Conservation (phyloP, 2,329 filamentous ascomycete species). For the Aspergillus tanneri region DNA sequence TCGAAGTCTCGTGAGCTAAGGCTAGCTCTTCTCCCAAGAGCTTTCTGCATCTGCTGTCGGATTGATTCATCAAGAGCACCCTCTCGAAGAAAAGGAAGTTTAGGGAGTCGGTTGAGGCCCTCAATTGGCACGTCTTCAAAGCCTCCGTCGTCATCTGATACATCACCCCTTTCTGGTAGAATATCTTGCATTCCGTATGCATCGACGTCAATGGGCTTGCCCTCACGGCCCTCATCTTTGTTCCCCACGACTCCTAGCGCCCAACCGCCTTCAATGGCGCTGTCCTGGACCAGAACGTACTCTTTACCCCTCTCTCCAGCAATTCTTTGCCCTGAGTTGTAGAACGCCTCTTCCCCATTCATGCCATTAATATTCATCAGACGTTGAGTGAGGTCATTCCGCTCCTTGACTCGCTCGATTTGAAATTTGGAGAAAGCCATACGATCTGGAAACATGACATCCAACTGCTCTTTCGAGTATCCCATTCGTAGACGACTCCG, state of each 20-base stretch:
- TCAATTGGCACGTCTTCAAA: constrained; percentile 94
- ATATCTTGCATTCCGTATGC: constrained; percentile 51
- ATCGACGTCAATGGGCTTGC: constrained; percentile 93
- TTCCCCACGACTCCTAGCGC: constrained; percentile 89
- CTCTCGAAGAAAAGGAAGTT: constrained; percentile 46
- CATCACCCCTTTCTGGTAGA: constrained; percentile 59
- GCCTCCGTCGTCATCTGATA: constrained; percentile 68
- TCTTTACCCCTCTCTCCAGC: constrained; percentile 81
- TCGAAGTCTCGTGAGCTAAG: constrained; percentile 32
- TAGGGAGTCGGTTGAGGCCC: constrained; percentile 80
- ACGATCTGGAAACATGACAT: constrained; percentile 93
- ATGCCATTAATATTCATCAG: constrained; percentile 94
- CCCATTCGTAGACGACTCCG: constrained; percentile 91
- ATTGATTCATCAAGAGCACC: constrained; percentile 40
- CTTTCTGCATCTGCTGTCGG: constrained; percentile 28
- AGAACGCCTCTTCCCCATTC: constrained; percentile 71
- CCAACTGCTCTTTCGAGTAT: constrained; percentile 90
- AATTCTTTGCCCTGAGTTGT: constrained; percentile 57
- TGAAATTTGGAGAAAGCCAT: constrained; percentile 98
- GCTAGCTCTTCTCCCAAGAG: constrained; percentile 35
- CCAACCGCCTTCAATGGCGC: constrained; percentile 93
- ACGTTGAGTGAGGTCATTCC: constrained; percentile 91
- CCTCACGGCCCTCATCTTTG: constrained; percentile 72
- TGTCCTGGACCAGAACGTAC: constrained; percentile 94
- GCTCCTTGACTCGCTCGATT: constrained; percentile 87